Percentiles rank a stretch among this genome's conserved stretches.
Conservation (phyloP, 1,284 basidiomycete species). For the Cutaneotrichosporon spelunceum region DNA sequence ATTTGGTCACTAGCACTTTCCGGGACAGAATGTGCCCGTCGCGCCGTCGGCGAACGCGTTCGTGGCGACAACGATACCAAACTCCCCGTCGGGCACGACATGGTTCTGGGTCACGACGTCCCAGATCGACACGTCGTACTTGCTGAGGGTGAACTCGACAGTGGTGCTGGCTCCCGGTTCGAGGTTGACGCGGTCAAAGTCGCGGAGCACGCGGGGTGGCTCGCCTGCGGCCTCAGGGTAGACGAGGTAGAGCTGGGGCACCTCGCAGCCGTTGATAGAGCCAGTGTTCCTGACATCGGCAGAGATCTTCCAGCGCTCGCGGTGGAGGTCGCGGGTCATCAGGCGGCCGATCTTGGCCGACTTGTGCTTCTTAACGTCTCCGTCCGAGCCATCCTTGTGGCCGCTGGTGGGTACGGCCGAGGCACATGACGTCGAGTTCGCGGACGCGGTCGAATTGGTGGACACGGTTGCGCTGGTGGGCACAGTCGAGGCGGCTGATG, state of each 20-base stretch:
- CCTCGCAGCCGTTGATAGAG: slow-evolving; percentile 50
- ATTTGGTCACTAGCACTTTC: not conserved
- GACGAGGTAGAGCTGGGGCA: slow-evolving; percentile 49
- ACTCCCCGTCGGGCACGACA: slow-evolving; percentile 48
- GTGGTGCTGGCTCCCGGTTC: slow-evolving; percentile 38
- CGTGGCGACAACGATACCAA: slow-evolving; percentile 38
- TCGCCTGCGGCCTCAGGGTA: slow-evolving; percentile 49
- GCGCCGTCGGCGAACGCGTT: slow-evolving; percentile 17
- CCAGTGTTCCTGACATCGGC: slow-evolving; percentile 54
- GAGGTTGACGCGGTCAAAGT: slow-evolving; percentile 48
- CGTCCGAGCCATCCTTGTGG: not conserved
- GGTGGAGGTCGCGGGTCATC: slow-evolving; percentile 37
- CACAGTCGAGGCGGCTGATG: not conserved
- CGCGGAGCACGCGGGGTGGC: slow-evolving; percentile 49
- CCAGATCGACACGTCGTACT: slow-evolving; percentile 53
- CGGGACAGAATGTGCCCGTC: not conserved
- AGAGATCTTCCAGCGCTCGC: slow-evolving; percentile 44
- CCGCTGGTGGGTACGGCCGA: not conserved
- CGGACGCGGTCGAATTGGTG: not conserved
- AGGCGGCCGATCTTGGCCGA: slow-evolving; percentile 8
- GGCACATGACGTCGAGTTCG: too few relatives aligned
- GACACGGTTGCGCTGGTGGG: too few relatives aligned
- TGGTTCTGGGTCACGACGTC: slow-evolving; percentile 48
- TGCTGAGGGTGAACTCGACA: slow-evolving; percentile 45
- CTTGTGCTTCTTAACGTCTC: not conserved